Evolutionary conservation across 148 eudicot genomes (phyloP).

Genomic region (Cornus controversa): DNA sequence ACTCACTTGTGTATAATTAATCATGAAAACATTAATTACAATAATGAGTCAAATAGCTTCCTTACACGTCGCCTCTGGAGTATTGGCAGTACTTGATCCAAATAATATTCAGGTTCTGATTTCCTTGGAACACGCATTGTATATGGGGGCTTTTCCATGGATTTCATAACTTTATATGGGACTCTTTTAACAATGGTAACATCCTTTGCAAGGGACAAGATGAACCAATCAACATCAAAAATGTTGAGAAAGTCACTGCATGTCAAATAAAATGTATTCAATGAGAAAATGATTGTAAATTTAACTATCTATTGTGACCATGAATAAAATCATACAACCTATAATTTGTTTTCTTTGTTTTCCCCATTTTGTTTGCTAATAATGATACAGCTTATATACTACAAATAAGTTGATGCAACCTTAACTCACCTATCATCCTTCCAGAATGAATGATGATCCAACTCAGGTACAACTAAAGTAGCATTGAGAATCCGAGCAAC

Average conservation of each 20-base stretch:
- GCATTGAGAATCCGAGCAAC: slow-evolving; percentile 95
- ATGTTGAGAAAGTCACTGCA: slow-evolving; percentile 92
- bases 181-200: slow-evolving; percentile 76
- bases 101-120: slow-evolving; percentile 86
- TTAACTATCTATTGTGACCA: not conserved
- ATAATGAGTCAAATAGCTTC: slow-evolving; percentile 8
- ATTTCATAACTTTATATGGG: slow-evolving; percentile 84
- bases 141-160: slow-evolving; percentile 88
- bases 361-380: not conserved
- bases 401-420: not conserved
- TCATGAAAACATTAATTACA: not conserved
- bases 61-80: slow-evolving; percentile 87
- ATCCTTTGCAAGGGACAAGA: slow-evolving; percentile 76
- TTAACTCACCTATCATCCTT: slow-evolving; percentile 83
- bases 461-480: slow-evolving; percentile 80
- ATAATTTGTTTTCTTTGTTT: not conserved
- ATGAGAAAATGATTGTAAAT: not conserved
- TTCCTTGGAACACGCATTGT: slow-evolving; percentile 93
- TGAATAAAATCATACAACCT: not conserved
- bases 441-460: slow-evolving; percentile 96
- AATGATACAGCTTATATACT: not conserved
- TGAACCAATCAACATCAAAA: slow-evolving; percentile 96
- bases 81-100: slow-evolving; percentile 75
- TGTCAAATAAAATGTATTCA: slow-evolving; percentile 12
- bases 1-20: not conserved